Conservation (phyloP, 2,329 filamentous ascomycete genomes). For the Neonectria sp. region DNA sequence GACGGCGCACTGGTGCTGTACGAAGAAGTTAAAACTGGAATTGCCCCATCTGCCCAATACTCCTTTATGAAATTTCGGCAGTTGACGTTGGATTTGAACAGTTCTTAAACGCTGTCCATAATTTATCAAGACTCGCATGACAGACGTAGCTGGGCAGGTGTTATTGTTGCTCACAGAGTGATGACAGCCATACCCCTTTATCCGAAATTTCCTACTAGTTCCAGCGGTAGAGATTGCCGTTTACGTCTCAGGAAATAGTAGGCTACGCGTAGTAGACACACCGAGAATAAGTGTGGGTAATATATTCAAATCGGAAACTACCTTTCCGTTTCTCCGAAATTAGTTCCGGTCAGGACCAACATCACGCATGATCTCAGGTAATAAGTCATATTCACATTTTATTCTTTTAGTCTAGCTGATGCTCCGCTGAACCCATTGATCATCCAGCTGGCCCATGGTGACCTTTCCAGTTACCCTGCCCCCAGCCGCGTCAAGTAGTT, state of each 20-base stretch:
- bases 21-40: too few species aligned
- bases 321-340: background rate
- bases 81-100: too few species aligned
- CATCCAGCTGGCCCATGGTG: constrained; percentile 32
- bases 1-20: background rate
- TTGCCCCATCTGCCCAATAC: background rate
- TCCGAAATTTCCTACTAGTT: background rate
- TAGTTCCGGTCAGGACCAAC: background rate
- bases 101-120: too few species aligned
- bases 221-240: background rate
- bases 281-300: background rate
- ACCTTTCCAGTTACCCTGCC: constrained; percentile 27
- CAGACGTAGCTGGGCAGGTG: too few species aligned
- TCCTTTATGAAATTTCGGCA: too few species aligned
- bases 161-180: too few species aligned
- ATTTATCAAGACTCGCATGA: too few species aligned
- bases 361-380: background rate
- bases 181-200: background rate
- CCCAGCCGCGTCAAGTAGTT: constrained; percentile 10
- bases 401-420: constrained; percentile 3
- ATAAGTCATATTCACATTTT: background rate
- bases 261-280: background rate
- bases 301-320: background rate
- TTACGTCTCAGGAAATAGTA: background rate
- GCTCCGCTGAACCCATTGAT: constrained; percentile 27